Evolutionary conservation across 73 alveolate species (phyloP).

Genomic region (Stentor coeruleus): DNA sequence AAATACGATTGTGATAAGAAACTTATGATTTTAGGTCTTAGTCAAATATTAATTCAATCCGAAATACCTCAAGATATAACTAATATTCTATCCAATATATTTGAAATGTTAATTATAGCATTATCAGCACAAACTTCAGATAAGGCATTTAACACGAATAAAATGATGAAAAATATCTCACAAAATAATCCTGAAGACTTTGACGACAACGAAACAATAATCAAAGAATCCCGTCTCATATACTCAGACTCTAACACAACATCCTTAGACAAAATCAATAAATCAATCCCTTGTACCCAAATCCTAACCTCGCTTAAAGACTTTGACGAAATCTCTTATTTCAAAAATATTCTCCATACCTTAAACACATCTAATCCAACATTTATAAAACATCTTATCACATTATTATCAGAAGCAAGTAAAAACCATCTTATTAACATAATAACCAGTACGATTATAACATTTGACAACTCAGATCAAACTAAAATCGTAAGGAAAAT

Average conservation of each 20-base stretch:
- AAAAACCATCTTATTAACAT: background rate
- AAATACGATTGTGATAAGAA: background rate
- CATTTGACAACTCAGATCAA: background rate
- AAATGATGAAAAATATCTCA: background rate
- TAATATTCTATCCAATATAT: background rate
- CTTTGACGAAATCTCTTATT: conserved; percentile 15
- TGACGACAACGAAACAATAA: conserved; percentile 5
- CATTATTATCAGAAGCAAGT: background rate
- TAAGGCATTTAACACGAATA: background rate
- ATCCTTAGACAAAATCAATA: background rate
- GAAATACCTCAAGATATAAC: background rate
- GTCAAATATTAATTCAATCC: background rate
- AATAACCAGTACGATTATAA: background rate
- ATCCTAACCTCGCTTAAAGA: background rate
- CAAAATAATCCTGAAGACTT: background rate
- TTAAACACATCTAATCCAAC: background rate
- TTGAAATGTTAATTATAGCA: conserved; percentile 16
- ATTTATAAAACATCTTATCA: background rate
- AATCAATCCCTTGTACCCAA: background rate
- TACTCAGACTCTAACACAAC: background rate
- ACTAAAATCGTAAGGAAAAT: conserved; percentile 23
- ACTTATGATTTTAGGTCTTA: background rate
- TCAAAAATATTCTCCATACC: background rate
- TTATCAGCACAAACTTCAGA: background rate
- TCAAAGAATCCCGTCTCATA: background rate